Conservation (phyloP, 192 early-diverging fungal species). For the Phycomyces nitens region DNA sequence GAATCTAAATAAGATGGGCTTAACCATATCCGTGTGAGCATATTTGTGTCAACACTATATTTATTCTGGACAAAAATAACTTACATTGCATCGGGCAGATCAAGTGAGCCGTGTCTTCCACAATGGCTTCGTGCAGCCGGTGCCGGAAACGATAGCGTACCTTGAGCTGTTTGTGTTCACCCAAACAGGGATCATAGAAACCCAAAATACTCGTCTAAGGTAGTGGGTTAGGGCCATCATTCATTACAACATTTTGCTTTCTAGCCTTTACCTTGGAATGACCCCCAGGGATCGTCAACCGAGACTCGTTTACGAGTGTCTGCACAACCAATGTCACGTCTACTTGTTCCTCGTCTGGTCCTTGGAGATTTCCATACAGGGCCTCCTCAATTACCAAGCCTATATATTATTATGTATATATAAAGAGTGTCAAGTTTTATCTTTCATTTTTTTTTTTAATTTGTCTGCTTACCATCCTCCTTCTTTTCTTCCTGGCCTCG, state of each 20-base stretch:
- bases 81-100: conserved; percentile 77
- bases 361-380: conserved; percentile 77
- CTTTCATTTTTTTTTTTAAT: conserved; percentile 4
- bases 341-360: conserved; percentile 37
- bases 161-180: conserved; percentile 76
- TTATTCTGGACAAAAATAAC: too few species aligned
- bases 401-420: conserved; percentile 5
- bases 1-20: conserved; percentile 9
- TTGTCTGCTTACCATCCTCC: conserved; percentile 37
- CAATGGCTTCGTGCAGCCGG: conserved; percentile 73
- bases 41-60: too few species aligned
- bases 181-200: conserved; percentile 95
- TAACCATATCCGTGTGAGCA: not conserved
- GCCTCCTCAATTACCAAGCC: conserved; percentile 83
- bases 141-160: conserved; percentile 84
- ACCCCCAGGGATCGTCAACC: conserved; percentile 84
- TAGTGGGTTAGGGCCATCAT: too few species aligned
- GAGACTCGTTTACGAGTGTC: conserved; percentile 75
- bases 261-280: conserved; percentile 70
- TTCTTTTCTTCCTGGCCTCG: conserved; percentile 62
- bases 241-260: conserved; percentile 7
- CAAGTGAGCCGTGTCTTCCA: conserved; percentile 74
- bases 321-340: conserved; percentile 91
- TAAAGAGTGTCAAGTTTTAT: too few species aligned
- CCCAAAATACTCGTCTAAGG: conserved; percentile 85